These are phyloP conservation scores for Candida manassasensis DNA, from an alignment of 805 yeast genomes.

Conservation along the genomic window DNA sequence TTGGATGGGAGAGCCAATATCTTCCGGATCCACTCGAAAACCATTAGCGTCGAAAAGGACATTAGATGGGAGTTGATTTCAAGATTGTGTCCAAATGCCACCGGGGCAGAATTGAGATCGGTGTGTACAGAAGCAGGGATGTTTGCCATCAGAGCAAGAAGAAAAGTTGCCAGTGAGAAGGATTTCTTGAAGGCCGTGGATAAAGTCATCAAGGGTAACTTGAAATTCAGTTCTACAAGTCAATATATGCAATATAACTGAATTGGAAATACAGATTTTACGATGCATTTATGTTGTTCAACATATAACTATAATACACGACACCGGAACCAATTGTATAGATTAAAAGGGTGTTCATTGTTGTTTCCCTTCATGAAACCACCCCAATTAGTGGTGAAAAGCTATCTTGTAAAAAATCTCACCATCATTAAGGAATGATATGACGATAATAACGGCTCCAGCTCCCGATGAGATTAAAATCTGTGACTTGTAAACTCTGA, in stretches of 20 bases:
- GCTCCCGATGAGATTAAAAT: no score
- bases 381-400: no score
- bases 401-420: no score
- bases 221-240: constrained; percentile 95
- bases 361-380: no score
- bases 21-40: constrained; percentile 93
- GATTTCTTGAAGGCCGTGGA: constrained; percentile 97
- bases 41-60: constrained; percentile 96
- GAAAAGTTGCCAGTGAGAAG: constrained; percentile 97
- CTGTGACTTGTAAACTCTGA: no score
- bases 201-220: constrained; percentile 96
- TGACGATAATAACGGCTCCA: no score
- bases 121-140: constrained; percentile 99
- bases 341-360: no score
- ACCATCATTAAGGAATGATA: no score
- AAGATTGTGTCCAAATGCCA: constrained; percentile 94
- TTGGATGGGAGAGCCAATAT: constrained; percentile 97
- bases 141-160: constrained; percentile 98
- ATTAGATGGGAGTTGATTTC: constrained; percentile 98
- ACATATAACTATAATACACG: constrained; percentile 1
- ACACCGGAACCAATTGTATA: no score
- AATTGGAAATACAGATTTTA: constrained; percentile 6
- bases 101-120: constrained; percentile 97
- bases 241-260: constrained; percentile 98
- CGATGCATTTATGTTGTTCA: constrained; percentile 1